These are phyloP conservation scores for Fusarium hostae DNA, from an alignment of 2,329 filamentous ascomycete species.

Conservation along the genomic window DNA sequence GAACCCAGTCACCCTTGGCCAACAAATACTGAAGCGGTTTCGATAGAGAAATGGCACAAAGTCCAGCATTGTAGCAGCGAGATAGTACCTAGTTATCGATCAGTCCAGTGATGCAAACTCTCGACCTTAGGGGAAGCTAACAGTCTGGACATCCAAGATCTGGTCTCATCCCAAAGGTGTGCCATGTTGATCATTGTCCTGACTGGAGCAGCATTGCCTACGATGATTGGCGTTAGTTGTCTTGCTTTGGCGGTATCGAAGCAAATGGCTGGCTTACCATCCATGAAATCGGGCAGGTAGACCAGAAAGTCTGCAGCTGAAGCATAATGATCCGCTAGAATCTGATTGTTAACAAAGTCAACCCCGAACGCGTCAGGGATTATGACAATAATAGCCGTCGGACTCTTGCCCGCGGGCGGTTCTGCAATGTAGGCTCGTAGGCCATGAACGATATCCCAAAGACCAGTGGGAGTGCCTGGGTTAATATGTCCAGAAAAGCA, in stretches of 20 bases:
- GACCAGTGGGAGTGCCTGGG: constrained; percentile 57
- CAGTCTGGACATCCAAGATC: not conserved
- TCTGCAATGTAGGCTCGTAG: constrained; percentile 60
- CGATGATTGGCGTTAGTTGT: not conserved
- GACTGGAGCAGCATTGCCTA: not conserved
- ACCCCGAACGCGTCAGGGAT: constrained; percentile 67
- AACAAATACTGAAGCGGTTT: constrained; percentile 47
- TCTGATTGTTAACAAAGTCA: constrained; percentile 62
- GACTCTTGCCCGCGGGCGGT: constrained; percentile 42
- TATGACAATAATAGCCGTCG: constrained; percentile 63
- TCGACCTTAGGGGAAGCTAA: not conserved
- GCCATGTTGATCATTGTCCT: not conserved
- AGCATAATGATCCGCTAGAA: constrained; percentile 66
- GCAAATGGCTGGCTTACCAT: constrained; percentile 37
- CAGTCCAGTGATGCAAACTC: not conserved
- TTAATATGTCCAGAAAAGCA: constrained; percentile 62
- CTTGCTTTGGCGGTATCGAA: not conserved
- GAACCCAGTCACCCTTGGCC: constrained; percentile 51
- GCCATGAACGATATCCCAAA: constrained; percentile 58
- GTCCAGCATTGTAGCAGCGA: not conserved
- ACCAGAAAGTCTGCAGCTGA: constrained; percentile 60
- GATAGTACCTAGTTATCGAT: not conserved
- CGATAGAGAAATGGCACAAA: constrained; percentile 3
- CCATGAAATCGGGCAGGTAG: constrained; percentile 68
- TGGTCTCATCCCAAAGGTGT: not conserved